Evolutionary conservation across 768 basidiomycete species (phyloP).

Genomic region (Boletus reticuloceps): DNA sequence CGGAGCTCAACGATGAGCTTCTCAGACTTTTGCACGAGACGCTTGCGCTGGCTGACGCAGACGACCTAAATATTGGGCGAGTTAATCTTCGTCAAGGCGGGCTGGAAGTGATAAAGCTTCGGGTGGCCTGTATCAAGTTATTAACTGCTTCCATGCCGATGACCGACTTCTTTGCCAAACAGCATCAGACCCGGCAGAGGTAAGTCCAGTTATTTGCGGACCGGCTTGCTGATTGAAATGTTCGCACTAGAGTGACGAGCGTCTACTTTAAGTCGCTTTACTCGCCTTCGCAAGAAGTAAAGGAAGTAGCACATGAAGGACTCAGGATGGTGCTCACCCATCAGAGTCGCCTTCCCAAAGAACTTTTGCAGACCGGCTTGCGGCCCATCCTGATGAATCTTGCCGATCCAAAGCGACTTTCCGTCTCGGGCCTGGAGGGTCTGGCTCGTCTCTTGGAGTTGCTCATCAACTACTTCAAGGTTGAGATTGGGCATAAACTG

Average conservation of each 20-base stretch:
- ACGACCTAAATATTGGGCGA: slow-evolving; percentile 80
- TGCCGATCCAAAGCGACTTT: slow-evolving; percentile 92
- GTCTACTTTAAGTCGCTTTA: slow-evolving; percentile 99
- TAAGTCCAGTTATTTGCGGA: slow-evolving; percentile 30
- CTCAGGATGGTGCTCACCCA: slow-evolving; percentile 84
- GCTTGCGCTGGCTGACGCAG: slow-evolving; percentile 92
- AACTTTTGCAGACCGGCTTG: slow-evolving; percentile 90
- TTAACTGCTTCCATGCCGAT: slow-evolving; percentile 93
- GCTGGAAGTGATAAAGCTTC: slow-evolving; percentile 81
- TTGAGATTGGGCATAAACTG: slow-evolving; percentile 97
- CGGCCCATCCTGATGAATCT: slow-evolving; percentile 98
- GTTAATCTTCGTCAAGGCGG: slow-evolving; percentile 73
- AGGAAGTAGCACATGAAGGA: slow-evolving; percentile 93
- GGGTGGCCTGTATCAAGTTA: slow-evolving; percentile 91
- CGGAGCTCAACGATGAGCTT: slow-evolving; percentile 91
- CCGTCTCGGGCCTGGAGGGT: slow-evolving; percentile 89
- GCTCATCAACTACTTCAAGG: slow-evolving; percentile 98
- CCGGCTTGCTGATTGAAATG: slow-evolving; percentile 1
- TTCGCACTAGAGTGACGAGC: slow-evolving; percentile 69
- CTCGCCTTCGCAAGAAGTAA: slow-evolving; percentile 85
- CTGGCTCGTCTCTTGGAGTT: slow-evolving; percentile 91
- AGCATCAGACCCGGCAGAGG: slow-evolving; percentile 83
- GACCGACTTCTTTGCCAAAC: slow-evolving; percentile 89
- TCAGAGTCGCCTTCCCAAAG: slow-evolving; percentile 91
- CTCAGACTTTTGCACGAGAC: slow-evolving; percentile 90